Evolutionary conservation across 2,329 filamentous ascomycete species (phyloP).

Genomic region (Sclerotinia minor): DNA sequence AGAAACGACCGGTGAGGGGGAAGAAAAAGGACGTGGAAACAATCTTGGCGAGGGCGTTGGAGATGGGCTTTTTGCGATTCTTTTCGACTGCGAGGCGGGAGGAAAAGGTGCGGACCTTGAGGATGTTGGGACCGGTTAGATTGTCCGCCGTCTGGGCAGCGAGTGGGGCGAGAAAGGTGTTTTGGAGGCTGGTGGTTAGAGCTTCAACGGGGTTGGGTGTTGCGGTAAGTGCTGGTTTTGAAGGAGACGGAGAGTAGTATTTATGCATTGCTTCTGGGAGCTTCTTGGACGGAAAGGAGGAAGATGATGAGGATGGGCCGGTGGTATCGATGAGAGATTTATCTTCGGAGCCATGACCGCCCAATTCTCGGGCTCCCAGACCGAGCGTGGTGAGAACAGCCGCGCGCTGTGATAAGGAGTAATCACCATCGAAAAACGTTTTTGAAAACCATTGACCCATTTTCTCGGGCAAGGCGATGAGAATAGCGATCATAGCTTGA

Average conservation of each 20-base stretch:
- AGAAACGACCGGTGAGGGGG: conserved; percentile 79
- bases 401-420: conserved; percentile 81
- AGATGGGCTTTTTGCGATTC: conserved; percentile 56
- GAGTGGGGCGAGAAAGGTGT: conserved; percentile 75
- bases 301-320: conserved; percentile 34
- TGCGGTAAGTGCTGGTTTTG: conserved; percentile 3
- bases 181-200: conserved; percentile 67
- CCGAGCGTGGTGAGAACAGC: conserved; percentile 80
- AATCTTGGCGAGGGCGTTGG: conserved; percentile 76
- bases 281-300: conserved; percentile 74
- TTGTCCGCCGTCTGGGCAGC: conserved; percentile 80
- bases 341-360: conserved; percentile 62
- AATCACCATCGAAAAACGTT: conserved; percentile 88
- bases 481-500: conserved; percentile 78
- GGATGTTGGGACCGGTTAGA: conserved; percentile 73
- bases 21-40: conserved; percentile 81
- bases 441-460: conserved; percentile 84
- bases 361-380: conserved; percentile 78
- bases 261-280: conserved; percentile 74
- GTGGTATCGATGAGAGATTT: conserved; percentile 39
- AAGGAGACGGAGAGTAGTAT: conserved; percentile 55
- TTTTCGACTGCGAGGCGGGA: conserved; percentile 69
- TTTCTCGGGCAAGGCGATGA: conserved; percentile 71
- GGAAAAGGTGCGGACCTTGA: conserved; percentile 89
- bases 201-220: conserved; percentile 53